These are phyloP conservation scores for Prosopis cineraria DNA, from an alignment of 306 rosid genomes.

Conservation along the genomic window DNA sequence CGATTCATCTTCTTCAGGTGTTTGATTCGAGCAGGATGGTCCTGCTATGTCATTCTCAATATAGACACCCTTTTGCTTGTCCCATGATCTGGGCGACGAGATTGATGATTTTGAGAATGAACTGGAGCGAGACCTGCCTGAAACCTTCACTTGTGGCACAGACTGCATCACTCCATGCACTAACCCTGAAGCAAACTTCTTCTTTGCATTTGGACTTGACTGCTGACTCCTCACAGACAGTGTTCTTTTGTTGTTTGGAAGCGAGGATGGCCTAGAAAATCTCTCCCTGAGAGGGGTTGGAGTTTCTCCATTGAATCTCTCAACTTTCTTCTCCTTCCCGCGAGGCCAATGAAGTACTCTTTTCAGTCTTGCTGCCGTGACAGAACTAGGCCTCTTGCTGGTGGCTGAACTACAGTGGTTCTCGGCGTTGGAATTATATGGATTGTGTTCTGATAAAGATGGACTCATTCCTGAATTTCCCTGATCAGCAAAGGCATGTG, in stretches of 20 bases:
- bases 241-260: slow-evolving; percentile 77
- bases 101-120: slow-evolving; percentile 82
- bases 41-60: slow-evolving; percentile 65
- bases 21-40: slow-evolving; percentile 63
- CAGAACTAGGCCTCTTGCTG: slow-evolving; percentile 64
- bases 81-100: slow-evolving; percentile 73
- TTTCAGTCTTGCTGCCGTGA: slow-evolving; percentile 68
- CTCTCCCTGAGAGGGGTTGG: slow-evolving; percentile 79
- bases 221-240: slow-evolving; percentile 85
- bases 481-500: slow-evolving; percentile 51
- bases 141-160: slow-evolving; percentile 58
- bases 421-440: slow-evolving; percentile 38
- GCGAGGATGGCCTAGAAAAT: slow-evolving; percentile 65
- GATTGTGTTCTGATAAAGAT: slow-evolving; percentile 57
- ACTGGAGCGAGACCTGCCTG: slow-evolving; percentile 75
- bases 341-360: slow-evolving; percentile 71
- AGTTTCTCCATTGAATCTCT: slow-evolving; percentile 51
- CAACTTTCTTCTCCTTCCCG: slow-evolving; percentile 56
- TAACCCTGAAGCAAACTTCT: slow-evolving; percentile 81
- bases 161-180: slow-evolving; percentile 72
- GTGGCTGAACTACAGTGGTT: slow-evolving; percentile 36
- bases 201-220: slow-evolving; percentile 95
- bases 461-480: slow-evolving; percentile 52
- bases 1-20: slow-evolving; percentile 38
- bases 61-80: slow-evolving; percentile 72